Base-by-base conservation (phyloP, 805 yeast species). In the Pichia paraexigua region DNA sequence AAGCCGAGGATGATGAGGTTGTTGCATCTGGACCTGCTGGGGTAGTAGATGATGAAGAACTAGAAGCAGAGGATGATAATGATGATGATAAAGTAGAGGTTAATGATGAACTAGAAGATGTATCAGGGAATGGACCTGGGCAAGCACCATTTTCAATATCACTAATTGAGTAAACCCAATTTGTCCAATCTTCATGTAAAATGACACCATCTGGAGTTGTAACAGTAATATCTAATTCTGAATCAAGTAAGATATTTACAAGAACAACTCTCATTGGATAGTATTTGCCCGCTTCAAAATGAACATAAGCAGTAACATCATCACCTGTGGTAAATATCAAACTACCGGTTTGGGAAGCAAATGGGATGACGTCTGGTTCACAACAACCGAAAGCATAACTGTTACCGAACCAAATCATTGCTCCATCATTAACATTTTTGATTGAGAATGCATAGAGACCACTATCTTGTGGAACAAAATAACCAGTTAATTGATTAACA, bases 341-440 rank as follows among this genome's bases (percentile, higher is more conserved):
- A 3, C 37, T 41, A 27, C 46, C 50, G 13, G 8, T 15, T n/a
- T 46, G 45, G n/a, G 47, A 28, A 37, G 43, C 24, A 25, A 35
- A 42, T 9, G 55, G 37, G 18, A 45, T 50, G 5, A 17, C 43
- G 3, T 42, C 44, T 5, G 60, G 52, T 22, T 57, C 49, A 56
- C 72, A 65, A 58, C 78, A 73, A 18, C 60, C 60, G 30, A 72
- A 63, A 10, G 68, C 67, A 46, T 55, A 58, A 11, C 63, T 63
- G 25, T 45, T 45, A 44, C 71, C 70, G 39, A 65, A 51, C 46
- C 58, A 61, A 40, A 71, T 63, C 56, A 62, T 62, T 21, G 60
- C 66, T 27, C 59, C 58, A 55, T 70, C 72, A 56, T 67, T 71
- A 20, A 61, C 61, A 22, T 48, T 41, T 9, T 45, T 41, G 10